Percentiles rank a stretch among this genome's conserved stretches.
These are phyloP conservation scores for Tetrahymena borealis DNA, from an alignment of 73 alveolate species.

Conservation along the genomic window DNA sequence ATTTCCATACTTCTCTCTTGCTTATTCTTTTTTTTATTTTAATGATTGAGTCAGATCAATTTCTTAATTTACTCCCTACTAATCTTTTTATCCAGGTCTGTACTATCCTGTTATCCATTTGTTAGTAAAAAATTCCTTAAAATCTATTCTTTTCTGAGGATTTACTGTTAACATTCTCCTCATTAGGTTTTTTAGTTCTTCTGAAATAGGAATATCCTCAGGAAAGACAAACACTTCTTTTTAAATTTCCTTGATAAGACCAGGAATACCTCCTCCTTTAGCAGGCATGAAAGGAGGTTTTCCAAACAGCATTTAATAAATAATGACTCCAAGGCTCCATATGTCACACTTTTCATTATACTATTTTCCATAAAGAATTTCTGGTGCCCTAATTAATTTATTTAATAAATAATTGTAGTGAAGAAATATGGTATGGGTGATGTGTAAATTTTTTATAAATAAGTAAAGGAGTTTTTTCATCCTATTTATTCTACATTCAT, in stretches of 20 bases:
- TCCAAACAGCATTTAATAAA: conserved; percentile 33
- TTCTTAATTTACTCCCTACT: neutral
- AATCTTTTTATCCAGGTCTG: neutral
- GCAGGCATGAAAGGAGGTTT: conserved; percentile 37
- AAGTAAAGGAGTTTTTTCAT: too few species aligned
- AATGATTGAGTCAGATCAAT: neutral
- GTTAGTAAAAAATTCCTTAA: conserved; percentile 20
- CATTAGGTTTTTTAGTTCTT: conserved; percentile 3
- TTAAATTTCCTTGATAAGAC: conserved; percentile 7
- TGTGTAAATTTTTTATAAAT: neutral
- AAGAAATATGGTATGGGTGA: neutral
- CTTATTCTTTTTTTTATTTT: neutral
- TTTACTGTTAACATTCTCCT: conserved; percentile 14
- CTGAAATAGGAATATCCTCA: neutral
- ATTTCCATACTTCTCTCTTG: neutral
- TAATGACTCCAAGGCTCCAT: conserved; percentile 41
- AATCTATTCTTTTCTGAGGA: conserved; percentile 29
- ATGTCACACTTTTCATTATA: conserved; percentile 43
- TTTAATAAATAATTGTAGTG: neutral
- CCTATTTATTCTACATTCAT: too few species aligned
- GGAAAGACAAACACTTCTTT: conserved; percentile 13
- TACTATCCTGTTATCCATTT: conserved; percentile 18
- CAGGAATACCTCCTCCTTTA: conserved; percentile 33
- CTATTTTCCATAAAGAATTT: conserved; percentile 22
- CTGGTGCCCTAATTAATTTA: conserved; percentile 21